A percentile compares a stretch with the other conserved stretches of the same genome.
Evolutionary conservation across 768 basidiomycete genomes (phyloP).

Genomic region (Gyrodon lividus): DNA sequence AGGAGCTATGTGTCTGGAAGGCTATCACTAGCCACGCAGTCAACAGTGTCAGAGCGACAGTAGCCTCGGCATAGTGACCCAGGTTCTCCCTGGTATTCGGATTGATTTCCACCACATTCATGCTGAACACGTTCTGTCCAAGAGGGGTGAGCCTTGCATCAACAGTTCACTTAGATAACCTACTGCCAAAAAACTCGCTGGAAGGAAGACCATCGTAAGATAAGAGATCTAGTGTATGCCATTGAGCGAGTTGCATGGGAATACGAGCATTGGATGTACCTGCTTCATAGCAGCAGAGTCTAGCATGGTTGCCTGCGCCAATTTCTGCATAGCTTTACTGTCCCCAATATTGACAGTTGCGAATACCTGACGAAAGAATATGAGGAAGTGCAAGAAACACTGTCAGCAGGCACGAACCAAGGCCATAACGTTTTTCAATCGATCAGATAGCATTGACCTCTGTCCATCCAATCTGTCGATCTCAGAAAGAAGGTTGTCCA

Average conservation of each 20-base stretch:
- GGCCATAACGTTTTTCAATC: constrained; percentile 35
- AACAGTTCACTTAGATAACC: not conserved
- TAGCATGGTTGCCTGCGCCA: constrained; percentile 45
- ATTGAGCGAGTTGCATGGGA: constrained; percentile 1
- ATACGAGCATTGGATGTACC: constrained; percentile 7
- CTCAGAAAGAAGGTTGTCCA: constrained; percentile 46
- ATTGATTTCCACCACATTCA: constrained; percentile 32
- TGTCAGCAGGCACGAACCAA: constrained; percentile 21
- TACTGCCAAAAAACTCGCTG: constrained; percentile 43
- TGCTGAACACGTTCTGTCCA: constrained; percentile 31
- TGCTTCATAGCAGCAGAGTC: constrained; percentile 43
- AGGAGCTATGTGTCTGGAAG: constrained; percentile 36
- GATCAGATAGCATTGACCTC: constrained; percentile 30
- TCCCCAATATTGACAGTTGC: constrained; percentile 56
- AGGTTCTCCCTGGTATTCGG: constrained; percentile 28
- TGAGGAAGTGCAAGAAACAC: not conserved
- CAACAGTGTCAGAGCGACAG: constrained; percentile 44
- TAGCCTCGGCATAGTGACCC: constrained; percentile 37
- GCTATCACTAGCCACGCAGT: constrained; percentile 56
- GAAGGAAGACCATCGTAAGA: constrained; percentile 57
- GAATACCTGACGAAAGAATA: constrained; percentile 44
- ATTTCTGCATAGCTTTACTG: constrained; percentile 46
- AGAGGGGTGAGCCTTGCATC: constrained; percentile 6
- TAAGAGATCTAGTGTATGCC: constrained; percentile 42
- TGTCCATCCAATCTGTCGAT: constrained; percentile 44